Evolutionary conservation across 345 rosid genomes (phyloP), one percentile per base, ranked within the genome.

Genomic region (Pelargonium nanum): DNA sequence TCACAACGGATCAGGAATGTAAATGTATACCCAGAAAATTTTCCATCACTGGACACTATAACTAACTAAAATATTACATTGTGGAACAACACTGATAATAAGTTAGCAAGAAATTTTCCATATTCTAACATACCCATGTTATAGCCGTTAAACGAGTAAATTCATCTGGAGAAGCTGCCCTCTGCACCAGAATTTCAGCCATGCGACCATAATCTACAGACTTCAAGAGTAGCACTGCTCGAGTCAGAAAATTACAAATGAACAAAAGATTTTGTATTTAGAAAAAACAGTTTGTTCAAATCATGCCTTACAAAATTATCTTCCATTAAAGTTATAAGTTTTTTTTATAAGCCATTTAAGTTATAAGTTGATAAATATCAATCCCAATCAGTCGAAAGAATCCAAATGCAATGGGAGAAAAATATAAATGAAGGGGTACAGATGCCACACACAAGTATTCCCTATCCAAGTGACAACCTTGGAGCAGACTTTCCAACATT

Each of bases 131-230:
- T 77, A 94, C 99, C 97, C 99, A 94, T 12, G 97, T 94, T 68
- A 94, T 80, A 22, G 97, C 96, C 20, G 99, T 94, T 74, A 90
- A 77, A 60, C 99, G 87, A 62, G 99, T 94, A 67, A 94, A 94
- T 73, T 90, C 97, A 83, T 94, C 99, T 50, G 79, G 62, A 74
- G 96, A 83, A 74, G 85, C 81, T 64, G 96, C 99, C 75, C 99
- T 90, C 76, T 76, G 88, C 75, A 94, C 97, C 82, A 94, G 74
- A 74, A 94, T 94, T 78, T 94, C 96, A 68, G 99, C 96, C 99
- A 94, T 94, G 68, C 99, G 97, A 75, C 96, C 95, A 85, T 94
- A 94, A 88, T 94, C 99, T 90, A 90, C 99, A 90, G 99, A 94
- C 99, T 94, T 88, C 85, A 87, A 86, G 77, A 89, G 83, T 75